Percentiles rank a stretch among this genome's conserved stretches.
Conservation (phyloP, 31 red algal species). For the Odonthalia washingtoniensis region DNA sequence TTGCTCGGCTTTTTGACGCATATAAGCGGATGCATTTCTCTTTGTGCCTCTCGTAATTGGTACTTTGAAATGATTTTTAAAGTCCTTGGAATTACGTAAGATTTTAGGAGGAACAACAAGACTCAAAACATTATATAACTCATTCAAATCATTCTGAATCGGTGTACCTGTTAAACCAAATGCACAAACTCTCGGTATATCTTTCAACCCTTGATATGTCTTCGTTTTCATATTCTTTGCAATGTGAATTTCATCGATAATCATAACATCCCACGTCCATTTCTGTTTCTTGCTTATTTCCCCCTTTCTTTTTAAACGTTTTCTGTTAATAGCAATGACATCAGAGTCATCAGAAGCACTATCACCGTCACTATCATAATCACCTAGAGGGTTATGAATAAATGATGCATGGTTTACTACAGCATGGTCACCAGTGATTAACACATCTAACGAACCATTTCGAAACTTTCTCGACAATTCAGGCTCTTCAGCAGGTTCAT, state of each 20-base stretch:
- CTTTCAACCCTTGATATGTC: conserved; percentile 52
- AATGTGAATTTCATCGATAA: conserved; percentile 93
- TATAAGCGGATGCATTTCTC: conserved; percentile 61
- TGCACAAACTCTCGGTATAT: conserved; percentile 43
- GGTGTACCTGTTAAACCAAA: conserved; percentile 94
- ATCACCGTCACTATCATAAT: too few species aligned
- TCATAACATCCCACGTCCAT: conserved; percentile 84
- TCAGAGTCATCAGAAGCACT: too few species aligned
- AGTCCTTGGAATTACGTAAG: conserved; percentile 48
- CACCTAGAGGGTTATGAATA: conserved; percentile 6
- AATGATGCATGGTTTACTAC: conserved; percentile 38
- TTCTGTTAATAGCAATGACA: too few species aligned
- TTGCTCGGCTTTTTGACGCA: conserved; percentile 52
- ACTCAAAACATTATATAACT: conserved; percentile 84
- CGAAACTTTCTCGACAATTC: conserved; percentile 50
- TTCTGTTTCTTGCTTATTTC: not conserved
- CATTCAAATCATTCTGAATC: conserved; percentile 87
- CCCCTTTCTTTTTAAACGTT: too few species aligned
- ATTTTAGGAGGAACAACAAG: conserved; percentile 72
- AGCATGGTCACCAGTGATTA: conserved; percentile 56
- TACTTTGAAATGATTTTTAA: conserved; percentile 52
- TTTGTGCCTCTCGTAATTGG: conserved; percentile 61
- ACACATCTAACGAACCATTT: conserved; percentile 45
- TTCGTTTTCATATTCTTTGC: conserved; percentile 81
- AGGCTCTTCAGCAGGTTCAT: conserved; percentile 36